Conservation (phyloP, 2,329 filamentous ascomycete species). For the Fusarium falciforme region DNA sequence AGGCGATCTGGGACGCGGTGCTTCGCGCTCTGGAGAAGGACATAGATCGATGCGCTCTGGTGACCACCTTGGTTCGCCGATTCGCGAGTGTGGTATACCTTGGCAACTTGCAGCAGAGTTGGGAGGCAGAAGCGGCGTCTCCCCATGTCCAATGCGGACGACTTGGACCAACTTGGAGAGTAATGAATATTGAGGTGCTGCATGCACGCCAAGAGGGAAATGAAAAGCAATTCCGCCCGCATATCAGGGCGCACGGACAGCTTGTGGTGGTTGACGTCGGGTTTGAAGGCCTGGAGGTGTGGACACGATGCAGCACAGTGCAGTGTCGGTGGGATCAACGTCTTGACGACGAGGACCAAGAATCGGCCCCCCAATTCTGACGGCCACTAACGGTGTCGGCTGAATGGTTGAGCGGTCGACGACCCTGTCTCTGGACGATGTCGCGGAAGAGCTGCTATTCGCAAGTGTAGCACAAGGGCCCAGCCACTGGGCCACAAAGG, state of each 20-base stretch:
- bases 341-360: slow-evolving; percentile 16
- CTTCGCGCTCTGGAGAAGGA: slow-evolving; percentile 4
- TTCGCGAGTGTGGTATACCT: not conserved
- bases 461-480: slow-evolving; percentile 36
- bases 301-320: slow-evolving; percentile 33
- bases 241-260: slow-evolving; percentile 34
- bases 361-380: slow-evolving; percentile 19
- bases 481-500: slow-evolving; percentile 40
- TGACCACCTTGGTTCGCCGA: not conserved
- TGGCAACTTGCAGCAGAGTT: not conserved
- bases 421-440: slow-evolving; percentile 28
- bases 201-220: slow-evolving; percentile 41
- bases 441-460: slow-evolving; percentile 39
- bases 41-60: not conserved
- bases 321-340: slow-evolving; percentile 23
- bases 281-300: slow-evolving; percentile 28
- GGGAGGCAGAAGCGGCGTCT: not conserved
- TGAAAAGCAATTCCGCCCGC: slow-evolving; percentile 37
- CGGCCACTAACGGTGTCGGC: slow-evolving; percentile 20
- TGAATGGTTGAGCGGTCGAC: slow-evolving; percentile 29
- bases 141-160: not conserved
- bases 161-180: slow-evolving; percentile 6
- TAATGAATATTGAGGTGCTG: slow-evolving; percentile 18
- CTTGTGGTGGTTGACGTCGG: slow-evolving; percentile 33
- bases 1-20: slow-evolving; percentile 20